Base-by-base conservation (phyloP, 169 alveolate species). In the Eimeria maxima region DNA sequence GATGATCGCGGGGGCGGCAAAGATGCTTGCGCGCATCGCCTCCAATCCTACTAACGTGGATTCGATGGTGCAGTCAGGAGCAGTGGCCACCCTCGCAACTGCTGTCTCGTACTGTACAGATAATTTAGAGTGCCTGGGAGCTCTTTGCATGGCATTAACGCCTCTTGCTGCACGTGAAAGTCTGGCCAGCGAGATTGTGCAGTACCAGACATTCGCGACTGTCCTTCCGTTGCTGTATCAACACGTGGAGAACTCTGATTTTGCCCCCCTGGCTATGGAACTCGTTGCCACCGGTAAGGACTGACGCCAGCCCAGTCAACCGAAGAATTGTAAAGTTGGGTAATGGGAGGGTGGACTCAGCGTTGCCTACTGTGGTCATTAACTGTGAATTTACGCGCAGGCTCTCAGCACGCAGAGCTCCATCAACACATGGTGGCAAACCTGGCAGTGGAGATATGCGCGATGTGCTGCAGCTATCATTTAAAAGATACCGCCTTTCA, bases 391-490 rank as follows among this genome's bases (percentile, higher is more conserved):
- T 22, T 76, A 13, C 22, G 24, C 42, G 63, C 98, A 38, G 99
- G 99, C 27, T 97, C 99, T 27, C 99, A 97, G 97, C 98, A 97
- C 89, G 96, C 98, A 42, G 99, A 98, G 90, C 97, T 98, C 74
- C 98, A 98, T 96, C 97, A 97, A 50, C 97, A 97, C 83, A 97
- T 98, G 96, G 97, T 98, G 38, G 96, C 93, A 60, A 98, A 97
- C 96, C 98, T 98, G 95, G 98, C 98, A 44, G 97, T 98, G 24
- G 99, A 98, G 96, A 98, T 98, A 74, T 93, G 98, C 90, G 97
- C 99, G 22, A 98, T 99, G 33, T 98, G 99, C 96, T 97, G 98
- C 87, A 99, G 98, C 96, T 98, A 98, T 88, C 99, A 98, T 84
- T 84, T 97, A 55, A 98, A 97, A 69, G 98, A 98, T 94, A 96